phyloP scores from a whole-genome alignment of 352 stramenopile genomes.

The Phytophthora brassicae region DNA sequence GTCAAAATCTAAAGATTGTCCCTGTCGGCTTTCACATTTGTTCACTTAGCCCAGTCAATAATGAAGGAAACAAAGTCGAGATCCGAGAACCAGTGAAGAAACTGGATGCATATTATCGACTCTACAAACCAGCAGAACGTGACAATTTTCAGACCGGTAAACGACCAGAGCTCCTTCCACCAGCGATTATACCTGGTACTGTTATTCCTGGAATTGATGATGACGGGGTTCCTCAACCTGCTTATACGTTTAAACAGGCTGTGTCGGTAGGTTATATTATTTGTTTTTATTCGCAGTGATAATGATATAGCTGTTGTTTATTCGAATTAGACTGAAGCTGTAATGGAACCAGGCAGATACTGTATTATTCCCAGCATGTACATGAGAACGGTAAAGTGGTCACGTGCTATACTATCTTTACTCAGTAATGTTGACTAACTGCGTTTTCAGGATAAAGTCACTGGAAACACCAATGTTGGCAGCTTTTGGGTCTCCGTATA shows the following conservation, averaged over 20 bases:
- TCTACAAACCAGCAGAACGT: conserved; percentile 68
- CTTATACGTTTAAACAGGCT: conserved; percentile 85
- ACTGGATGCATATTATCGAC: conserved; percentile 61
- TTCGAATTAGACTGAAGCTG: conserved; percentile 54
- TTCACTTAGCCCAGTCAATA: conserved; percentile 38
- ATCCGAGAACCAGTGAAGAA: conserved; percentile 69
- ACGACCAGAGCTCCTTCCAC: conserved; percentile 51
- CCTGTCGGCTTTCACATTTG: conserved; percentile 85
- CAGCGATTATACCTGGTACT: conserved; percentile 75
- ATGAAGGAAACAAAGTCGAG: conserved; percentile 50
- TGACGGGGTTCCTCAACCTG: conserved; percentile 66
- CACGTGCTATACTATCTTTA: not conserved
- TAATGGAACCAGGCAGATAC: conserved; percentile 73
- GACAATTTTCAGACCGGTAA: conserved; percentile 62
- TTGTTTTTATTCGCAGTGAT: not conserved
- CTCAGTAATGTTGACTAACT: not conserved
- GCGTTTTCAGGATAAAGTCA: conserved; percentile 61
- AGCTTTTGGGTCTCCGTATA: conserved; percentile 87
- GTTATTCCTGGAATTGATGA: conserved; percentile 65
- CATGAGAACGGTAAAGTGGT: conserved; percentile 69
- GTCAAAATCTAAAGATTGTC: conserved; percentile 69
- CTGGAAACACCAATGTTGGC: conserved; percentile 74
- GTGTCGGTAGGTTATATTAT: conserved; percentile 50
- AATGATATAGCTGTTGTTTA: not conserved
- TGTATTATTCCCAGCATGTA: conserved; percentile 89